A percentile compares a stretch with the other conserved stretches of the same genome.
Conservation (phyloP, 1,284 basidiomycete genomes). For the Microbotryomycetes sp. region DNA sequence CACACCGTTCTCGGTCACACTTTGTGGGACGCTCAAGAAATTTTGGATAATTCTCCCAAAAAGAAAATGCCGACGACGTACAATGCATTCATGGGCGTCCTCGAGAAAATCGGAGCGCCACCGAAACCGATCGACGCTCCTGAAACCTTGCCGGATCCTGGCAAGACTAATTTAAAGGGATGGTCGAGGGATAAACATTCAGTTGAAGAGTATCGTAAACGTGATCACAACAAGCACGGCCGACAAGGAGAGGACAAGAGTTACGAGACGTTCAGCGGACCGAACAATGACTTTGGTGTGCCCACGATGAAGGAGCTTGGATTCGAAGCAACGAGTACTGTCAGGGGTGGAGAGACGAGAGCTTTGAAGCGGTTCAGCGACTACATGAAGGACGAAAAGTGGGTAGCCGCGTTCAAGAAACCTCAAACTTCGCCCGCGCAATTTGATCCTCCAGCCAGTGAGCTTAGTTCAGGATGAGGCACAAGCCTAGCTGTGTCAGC, state of each 20-base stretch:
- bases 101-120: conserved; percentile 44
- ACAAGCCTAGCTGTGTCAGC: too few relatives aligned
- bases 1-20: conserved; percentile 43
- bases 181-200: background rate
- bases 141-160: conserved; percentile 30
- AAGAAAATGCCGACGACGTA: conserved; percentile 55
- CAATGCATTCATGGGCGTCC: conserved; percentile 59
- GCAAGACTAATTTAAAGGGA: background rate
- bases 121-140: conserved; percentile 32
- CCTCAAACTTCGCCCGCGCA: conserved; percentile 46
- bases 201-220: conserved; percentile 9
- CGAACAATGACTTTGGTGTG: conserved; percentile 45
- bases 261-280: conserved; percentile 42
- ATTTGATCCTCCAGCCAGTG: conserved; percentile 41
- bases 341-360: conserved; percentile 48
- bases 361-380: conserved; percentile 43
- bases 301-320: conserved; percentile 48
- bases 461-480: too few relatives aligned
- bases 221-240: conserved; percentile 40
- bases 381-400: conserved; percentile 42
- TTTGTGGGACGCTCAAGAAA: conserved; percentile 41
- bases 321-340: conserved; percentile 44
- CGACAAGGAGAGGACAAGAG: conserved; percentile 27
- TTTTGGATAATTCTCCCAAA: conserved; percentile 18
- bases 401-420: conserved; percentile 48